Evolutionary conservation across 2,329 filamentous ascomycete species (phyloP), one percentile per base, ranked within the genome.

Genomic region (Clathrospora elynae): DNA sequence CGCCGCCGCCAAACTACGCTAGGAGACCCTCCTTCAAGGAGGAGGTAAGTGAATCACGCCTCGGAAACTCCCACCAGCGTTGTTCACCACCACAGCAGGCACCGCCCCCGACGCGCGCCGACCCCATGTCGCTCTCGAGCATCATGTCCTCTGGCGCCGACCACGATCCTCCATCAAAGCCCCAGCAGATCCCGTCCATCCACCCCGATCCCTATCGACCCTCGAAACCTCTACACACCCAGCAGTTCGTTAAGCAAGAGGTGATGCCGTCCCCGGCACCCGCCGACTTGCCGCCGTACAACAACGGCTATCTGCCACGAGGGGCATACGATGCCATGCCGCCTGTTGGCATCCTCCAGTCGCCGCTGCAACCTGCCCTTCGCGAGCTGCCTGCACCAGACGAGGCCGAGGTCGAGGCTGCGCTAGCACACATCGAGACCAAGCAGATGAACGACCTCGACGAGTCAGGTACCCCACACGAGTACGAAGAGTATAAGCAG

Each of bases 91-190:
- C 38, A 31, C 26, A 20, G 44, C 43, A 64, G 64, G 51, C 57
- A 23, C 68, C 90, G 82, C 88, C 86, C 37, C 82, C 87, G 81
- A 87, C 86, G 35, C 84, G 90, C 67, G 85, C 86, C 45, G 88
- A 95, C 67, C 87, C 91, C 38, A 96, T 96, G 91, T 93, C 91
- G 4, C 93, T 97, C 64, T 93, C 90, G 55, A 96, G 91, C 67
- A 95, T 97, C 46, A 84, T 97, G 29, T 92, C 90, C 11, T 92
- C 90, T 3, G 90, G 83, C 55, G 80, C 87, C 41, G 85, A 90
- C 42, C 80, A 87, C 42, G 85, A 90, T 34, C 84, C 87, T 38
- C 78, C 82, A 11, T 70, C 68, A 35, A 78, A 74, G 54, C 66
- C 73, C 9, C 75, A 74, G 29, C 75, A 73, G 28, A 67, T 42